A percentile compares a stretch with the other conserved stretches of the same genome.
These are phyloP conservation scores for Solanum etuberosum DNA, from an alignment of 257 asterid species.

Conservation along the genomic window DNA sequence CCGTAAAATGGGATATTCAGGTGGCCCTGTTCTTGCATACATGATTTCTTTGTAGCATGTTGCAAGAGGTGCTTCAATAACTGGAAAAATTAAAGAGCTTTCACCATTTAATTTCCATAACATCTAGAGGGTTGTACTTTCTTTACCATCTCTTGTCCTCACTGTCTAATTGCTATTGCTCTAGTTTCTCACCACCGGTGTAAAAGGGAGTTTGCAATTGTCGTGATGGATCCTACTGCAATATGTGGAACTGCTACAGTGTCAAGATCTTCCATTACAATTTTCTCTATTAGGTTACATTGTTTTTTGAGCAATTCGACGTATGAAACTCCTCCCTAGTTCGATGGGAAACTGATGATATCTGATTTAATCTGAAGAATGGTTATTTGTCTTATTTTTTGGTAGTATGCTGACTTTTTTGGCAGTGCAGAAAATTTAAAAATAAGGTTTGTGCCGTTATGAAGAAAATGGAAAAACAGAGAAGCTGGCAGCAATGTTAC, in stretches of 20 bases:
- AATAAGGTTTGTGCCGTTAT: no score
- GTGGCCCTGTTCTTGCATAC: neutral
- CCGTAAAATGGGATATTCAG: slow-evolving; percentile 11
- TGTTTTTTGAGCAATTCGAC: slow-evolving; percentile 36
- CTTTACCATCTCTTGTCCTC: slow-evolving; percentile 19
- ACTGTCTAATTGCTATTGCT: slow-evolving; percentile 24
- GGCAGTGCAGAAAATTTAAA: no score
- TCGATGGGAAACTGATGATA: slow-evolving; percentile 41
- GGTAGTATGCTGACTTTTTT: slow-evolving; percentile 32
- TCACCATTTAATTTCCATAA: slow-evolving; percentile 27
- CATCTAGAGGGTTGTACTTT: slow-evolving; percentile 24
- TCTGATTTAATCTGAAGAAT: slow-evolving; percentile 41
- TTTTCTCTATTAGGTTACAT: slow-evolving; percentile 36
- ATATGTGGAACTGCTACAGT: slow-evolving; percentile 18
- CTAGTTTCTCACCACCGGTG: slow-evolving; percentile 23
- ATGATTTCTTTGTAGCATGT: neutral
- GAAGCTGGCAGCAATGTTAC: no score
- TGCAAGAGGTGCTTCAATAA: slow-evolving; percentile 36
- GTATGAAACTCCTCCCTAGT: slow-evolving; percentile 18
- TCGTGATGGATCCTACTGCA: slow-evolving; percentile 24
- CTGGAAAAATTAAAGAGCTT: slow-evolving; percentile 23
- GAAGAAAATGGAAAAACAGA: no score
- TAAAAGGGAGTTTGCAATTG: slow-evolving; percentile 42
- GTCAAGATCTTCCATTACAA: slow-evolving; percentile 26
- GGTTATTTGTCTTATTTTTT: slow-evolving; percentile 19